Base-by-base conservation (phyloP, 2,329 filamentous ascomycete species). In the Chlorencoelia australis region DNA sequence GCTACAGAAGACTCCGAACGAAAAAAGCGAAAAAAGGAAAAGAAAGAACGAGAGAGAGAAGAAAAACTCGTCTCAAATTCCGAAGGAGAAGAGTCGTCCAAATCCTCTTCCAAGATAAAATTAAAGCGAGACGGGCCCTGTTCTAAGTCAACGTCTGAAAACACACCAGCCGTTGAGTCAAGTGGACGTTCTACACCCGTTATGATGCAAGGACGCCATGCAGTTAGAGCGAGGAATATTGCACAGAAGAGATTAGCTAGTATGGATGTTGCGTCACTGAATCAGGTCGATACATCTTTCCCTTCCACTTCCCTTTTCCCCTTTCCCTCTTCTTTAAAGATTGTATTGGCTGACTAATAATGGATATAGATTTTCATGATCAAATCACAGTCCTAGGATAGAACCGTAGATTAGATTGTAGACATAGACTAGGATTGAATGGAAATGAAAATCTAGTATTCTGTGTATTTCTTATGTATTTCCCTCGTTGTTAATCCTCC, bases 181-280 rank as follows among this genome's bases (percentile, higher is more conserved):
- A 65, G 60, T 15, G 63, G 59, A 16, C 63, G 65, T 31, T 63
- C 61, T 35, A 64, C 60, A 30, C 65, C 65, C 18, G 69, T 39
- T n/a, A 25, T 67, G 40, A 63, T 57, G 42, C 61, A 60, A 57
- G 62, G 71, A 32, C 73, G 86, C 45, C 83, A 88, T 56, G 73
- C 82, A 37, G 75, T 88, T 30, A 69, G 89, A 45, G 77, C 83
- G 48, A 72, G 85, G 42, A 85, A 88, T 59, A 94, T 96, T 52
- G 81, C 81, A 39, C 84, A 91, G 51, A 96, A 96, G 67, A 79
- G 77, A 51, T 75, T 80, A 64, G 87, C 88, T 2, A 73, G 87
- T 40, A 72, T 86, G 64, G 83, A 95, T 58, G 71, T 79, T 32
- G 77, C 81, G 53, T 84, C 87, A 10, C 62, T 96, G 54, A 89